Percentiles rank a stretch among this genome's conserved stretches.
Conservation (phyloP, 345 rosid genomes). For the Melaleuca alternifolia region DNA sequence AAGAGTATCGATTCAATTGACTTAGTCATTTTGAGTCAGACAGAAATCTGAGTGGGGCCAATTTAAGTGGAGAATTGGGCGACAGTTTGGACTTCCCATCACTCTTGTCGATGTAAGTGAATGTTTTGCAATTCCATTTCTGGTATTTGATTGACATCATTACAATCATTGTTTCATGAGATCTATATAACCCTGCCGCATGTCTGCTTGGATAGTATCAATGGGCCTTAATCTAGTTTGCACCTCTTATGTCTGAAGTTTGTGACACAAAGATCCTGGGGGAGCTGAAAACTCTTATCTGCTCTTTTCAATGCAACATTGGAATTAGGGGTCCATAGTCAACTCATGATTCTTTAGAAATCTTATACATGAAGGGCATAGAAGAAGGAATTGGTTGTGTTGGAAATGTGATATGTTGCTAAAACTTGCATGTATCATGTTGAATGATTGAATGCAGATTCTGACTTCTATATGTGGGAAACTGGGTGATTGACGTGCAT, state of each 20-base stretch:
- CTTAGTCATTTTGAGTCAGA: neutral
- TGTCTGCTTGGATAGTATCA: neutral
- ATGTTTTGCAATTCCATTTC: neutral
- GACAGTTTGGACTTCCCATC: slow-evolving; percentile 45
- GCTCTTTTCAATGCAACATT: neutral
- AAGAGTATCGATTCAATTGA: neutral
- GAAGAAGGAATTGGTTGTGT: neutral
- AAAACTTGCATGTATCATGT: neutral
- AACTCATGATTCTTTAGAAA: neutral
- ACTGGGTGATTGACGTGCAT: neutral
- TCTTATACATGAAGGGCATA: neutral
- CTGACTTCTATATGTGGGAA: neutral
- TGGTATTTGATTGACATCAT: neutral
- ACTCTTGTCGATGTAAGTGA: slow-evolving; percentile 60
- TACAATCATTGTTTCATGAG: neutral
- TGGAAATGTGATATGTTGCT: neutral
- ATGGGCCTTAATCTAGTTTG: neutral
- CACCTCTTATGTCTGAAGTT: neutral
- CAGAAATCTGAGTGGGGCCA: slow-evolving; percentile 62
- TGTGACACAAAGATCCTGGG: neutral
- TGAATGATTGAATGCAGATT: neutral
- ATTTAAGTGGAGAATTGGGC: slow-evolving; percentile 54
- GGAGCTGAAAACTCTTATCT: neutral
- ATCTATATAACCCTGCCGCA: neutral
- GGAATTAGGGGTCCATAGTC: neutral